A percentile compares a stretch with the other conserved stretches of the same genome.
Conservation (phyloP, 1,139 yeast species). For the Kurtzmaniella quercitrusa region DNA sequence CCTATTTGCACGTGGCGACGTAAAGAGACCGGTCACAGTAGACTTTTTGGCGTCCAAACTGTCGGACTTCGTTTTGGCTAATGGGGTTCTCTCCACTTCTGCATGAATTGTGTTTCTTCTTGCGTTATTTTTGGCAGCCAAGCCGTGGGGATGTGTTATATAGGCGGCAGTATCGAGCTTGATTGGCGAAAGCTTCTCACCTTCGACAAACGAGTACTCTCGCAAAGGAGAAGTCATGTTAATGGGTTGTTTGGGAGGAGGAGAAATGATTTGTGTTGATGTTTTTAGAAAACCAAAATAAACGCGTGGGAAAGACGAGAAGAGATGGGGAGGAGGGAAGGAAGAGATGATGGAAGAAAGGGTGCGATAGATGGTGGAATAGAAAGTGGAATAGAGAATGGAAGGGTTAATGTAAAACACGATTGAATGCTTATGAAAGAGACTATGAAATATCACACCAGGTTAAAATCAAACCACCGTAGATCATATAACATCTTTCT, state of each 20-base stretch:
- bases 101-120: conserved; percentile 26
- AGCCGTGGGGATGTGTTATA: conserved; percentile 43
- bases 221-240: conserved; percentile 6
- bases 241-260: background rate
- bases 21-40: conserved; percentile 11
- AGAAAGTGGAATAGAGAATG: background rate
- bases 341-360: too few relatives aligned
- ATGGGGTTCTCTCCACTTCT: conserved; percentile 5
- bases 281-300: background rate
- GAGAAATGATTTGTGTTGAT: background rate
- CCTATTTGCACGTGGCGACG: conserved; percentile 1
- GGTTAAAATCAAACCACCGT: too few relatives aligned
- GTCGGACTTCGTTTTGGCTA: conserved; percentile 14
- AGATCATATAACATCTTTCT: too few relatives aligned
- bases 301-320: background rate
- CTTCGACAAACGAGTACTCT: conserved; percentile 6
- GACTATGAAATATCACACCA: too few relatives aligned
- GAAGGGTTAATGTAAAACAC: too few relatives aligned
- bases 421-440: too few relatives aligned
- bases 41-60: conserved; percentile 28
- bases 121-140: conserved; percentile 31
- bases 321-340: too few relatives aligned
- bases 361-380: background rate
- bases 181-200: conserved; percentile 9
- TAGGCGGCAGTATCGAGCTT: conserved; percentile 8